Evolutionary conservation across 345 rosid species (phyloP), one percentile per base, ranked within the genome.

Genomic region (Salix dunnii): DNA sequence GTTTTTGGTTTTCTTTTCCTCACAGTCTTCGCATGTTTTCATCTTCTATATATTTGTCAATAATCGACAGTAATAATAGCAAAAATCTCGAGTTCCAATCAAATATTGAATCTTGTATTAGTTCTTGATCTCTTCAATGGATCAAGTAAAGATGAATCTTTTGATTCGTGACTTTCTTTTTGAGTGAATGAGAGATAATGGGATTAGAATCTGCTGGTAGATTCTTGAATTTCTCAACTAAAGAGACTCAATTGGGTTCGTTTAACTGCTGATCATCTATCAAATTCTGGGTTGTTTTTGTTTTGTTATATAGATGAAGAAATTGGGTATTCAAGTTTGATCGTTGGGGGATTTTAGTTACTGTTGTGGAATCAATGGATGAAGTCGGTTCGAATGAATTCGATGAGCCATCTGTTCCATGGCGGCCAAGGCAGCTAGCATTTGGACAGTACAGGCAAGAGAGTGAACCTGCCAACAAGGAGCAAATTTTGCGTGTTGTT

Each of bases 161-260:
- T 82, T 82, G 85, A 71, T 78, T 84, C 14, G 49, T 76, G 82
- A 77, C 62, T 70, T 71, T 69, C 10, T 53, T 72, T 21, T 20
- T 9, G 33, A 61, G 66, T 40, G 53, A 62, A 68, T 64, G 85
- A 83, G 71, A 67, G 38, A 36, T 21, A 68, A 89, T 87, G 96
- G 96, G 93, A 87, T 89, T 91, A 64, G 82, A 91, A 83, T 91
- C 93, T 67, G 90, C 84, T 70, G 97, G 97, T 76, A 82, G 72
- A 76, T 81, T 82, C 61, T 66, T 73, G 67, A 77, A 72, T 73
- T 76, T 73, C 67, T 82, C 75, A 28, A 70, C 78, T 35, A 53
- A 77, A 71, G 73, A 60, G 75, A 60, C 68, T 83, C 80, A 33
- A 51, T 33, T 48, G 9, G 23, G 42, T 76, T 74, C 61, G 55